A percentile compares a stretch with the other conserved stretches of the same genome.
These are phyloP conservation scores for Xylaria curta DNA, from an alignment of 495 filamentous ascomycete species.

Conservation along the genomic window DNA sequence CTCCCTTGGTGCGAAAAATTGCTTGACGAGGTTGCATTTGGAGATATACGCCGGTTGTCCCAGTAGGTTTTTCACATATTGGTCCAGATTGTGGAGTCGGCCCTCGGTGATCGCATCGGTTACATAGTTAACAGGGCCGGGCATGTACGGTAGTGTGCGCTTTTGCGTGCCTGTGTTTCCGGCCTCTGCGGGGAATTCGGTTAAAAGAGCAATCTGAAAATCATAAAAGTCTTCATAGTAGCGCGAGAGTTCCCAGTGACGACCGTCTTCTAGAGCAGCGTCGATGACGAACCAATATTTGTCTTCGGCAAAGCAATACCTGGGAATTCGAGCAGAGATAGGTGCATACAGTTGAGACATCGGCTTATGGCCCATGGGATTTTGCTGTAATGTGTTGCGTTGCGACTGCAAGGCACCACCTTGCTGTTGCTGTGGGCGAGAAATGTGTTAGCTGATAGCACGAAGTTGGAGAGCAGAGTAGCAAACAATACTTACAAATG, in stretches of 20 bases:
- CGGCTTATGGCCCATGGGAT: constrained; percentile 45
- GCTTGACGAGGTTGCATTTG: constrained; percentile 78
- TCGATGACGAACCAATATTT: constrained; percentile 99
- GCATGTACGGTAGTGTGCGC: constrained; percentile 95
- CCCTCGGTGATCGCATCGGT: constrained; percentile 96
- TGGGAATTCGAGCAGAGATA: constrained; percentile 82
- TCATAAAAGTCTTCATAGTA: constrained; percentile 99
- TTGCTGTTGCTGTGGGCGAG: constrained; percentile 34
- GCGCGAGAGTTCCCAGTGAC: constrained; percentile 88
- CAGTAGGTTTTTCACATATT: constrained; percentile 91
- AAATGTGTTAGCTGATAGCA: constrained; percentile 29
- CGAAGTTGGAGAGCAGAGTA: background rate
- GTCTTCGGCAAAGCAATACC: constrained; percentile 95
- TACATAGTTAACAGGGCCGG: constrained; percentile 95
- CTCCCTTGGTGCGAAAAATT: constrained; percentile 87
- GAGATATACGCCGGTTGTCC: constrained; percentile 84
- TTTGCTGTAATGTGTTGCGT: constrained; percentile 40
- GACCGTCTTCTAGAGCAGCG: constrained; percentile 86
- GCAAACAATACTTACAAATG: constrained; percentile 46
- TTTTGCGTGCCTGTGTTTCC: constrained; percentile 78
- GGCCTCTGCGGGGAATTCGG: constrained; percentile 92
- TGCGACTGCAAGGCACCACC: constrained; percentile 32
- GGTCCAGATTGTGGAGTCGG: constrained; percentile 86
- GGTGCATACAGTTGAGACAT: constrained; percentile 55
- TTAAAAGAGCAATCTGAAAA: constrained; percentile 93